Base-by-base conservation (phyloP, 2,329 filamentous ascomycete genomes). In the Immersiporthe knoxdaviesiana region DNA sequence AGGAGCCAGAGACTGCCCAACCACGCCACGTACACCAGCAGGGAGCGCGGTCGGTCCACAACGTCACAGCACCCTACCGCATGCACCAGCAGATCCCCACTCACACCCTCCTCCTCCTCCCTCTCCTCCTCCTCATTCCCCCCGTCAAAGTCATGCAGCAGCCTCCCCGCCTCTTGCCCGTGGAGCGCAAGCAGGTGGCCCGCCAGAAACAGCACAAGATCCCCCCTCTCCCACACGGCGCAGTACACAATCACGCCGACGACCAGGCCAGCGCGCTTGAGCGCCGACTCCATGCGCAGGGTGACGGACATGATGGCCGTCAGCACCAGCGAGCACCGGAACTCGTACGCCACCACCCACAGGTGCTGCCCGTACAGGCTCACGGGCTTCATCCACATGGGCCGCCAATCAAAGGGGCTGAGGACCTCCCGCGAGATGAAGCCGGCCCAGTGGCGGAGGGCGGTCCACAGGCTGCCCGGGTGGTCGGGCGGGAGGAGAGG, bases 201-300 rank as follows among this genome's bases (percentile, higher is more conserved):
- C 6, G 61, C 61, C 41, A 63, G 24, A 5, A 63, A 63, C 12
- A 63, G 61, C 41, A 63, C 37, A 7, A 63, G 21, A 8, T 63
- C 61, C 18, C 39, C 41, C 27, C 61, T 63, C 61, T 63, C 61
- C 61, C 61, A 63, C 41, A 50, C 61, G 4, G 61, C 61, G 41
- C 39, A 44, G 30, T 47, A 63, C 27, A 44, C 41, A 5, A 63
- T 63, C 24, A 63, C 12, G 12, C 24, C 61, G 3, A 32, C 41
- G 39, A 63, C n/a, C 24, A 63, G 14, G 39, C 12, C 61, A 12
- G 10, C n/a, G 24, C 61, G 41, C 61, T 50, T 63, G n/a, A 37
- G 39, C 24, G 16, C 61, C 6, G 61, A 63, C n/a, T n/a, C 16
- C 39, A 63, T 32, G 12, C 61, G 39, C 24, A 63, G 39, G 11